Base-by-base conservation (phyloP, 768 basidiomycete genomes). In the Macrocybe gigantea region DNA sequence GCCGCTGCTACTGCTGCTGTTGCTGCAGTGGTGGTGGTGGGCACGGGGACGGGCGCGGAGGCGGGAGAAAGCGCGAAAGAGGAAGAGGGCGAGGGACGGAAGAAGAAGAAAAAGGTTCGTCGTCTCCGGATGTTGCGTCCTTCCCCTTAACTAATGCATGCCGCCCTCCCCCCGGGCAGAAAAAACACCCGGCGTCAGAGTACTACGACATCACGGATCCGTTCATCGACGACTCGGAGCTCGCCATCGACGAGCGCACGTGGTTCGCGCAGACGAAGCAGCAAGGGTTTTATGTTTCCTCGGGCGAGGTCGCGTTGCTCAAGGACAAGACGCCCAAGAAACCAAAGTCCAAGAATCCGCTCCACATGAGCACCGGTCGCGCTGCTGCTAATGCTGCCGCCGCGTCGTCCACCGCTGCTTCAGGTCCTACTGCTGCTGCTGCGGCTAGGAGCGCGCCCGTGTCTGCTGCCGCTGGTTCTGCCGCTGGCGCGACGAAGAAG, bases 181-280 rank as follows among this genome's bases (percentile, higher is more conserved):
- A 74, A 63, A 83, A 81, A 60, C 77, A 72, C 48, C 62, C 65
- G 1, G 71, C 73, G 0, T 67, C 80, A 14, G 89, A 88, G 60
- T 90, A 93, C 58, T 99, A 99, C 72, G 95, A 99, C 68, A 73
- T 84, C 13, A 69, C 75, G 0, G 96, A 99, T 67, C 88, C 91
- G 0, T 98, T 98, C 70, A 96, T 99, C 60, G 96, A 99, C 73
- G 96, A 99, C 67, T 91, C 92, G 1, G 95, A 98, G 60, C 72
- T 95, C 48, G 84, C 81, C 22, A 69, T 94, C 40, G 94, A 98
- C 69, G 83, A 94, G 60, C 84, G 95, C 5, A 93, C 87, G 2
- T 91, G 79, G 67, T 88, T 93, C 57, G 91, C 88, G 5, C 84
- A 91, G 64, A 95, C 94, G 5, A 91, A 88, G 64, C 91, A 94